Evolutionary conservation across 208 protist genomes (phyloP).

Genomic region (Wallacemonas sp.): DNA sequence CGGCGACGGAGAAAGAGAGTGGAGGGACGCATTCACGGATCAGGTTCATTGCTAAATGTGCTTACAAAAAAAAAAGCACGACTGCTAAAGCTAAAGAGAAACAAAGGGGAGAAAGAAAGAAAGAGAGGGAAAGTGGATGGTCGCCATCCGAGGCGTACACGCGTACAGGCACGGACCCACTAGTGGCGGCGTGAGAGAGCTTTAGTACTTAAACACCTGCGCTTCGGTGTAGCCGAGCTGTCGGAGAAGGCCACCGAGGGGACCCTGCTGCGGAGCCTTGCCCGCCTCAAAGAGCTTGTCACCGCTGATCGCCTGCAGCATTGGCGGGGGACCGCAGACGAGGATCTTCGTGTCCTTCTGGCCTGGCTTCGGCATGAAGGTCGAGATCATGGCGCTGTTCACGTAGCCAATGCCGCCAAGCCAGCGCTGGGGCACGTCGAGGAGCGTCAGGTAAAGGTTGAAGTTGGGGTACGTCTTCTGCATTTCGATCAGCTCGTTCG

Average conservation of each 20-base stretch:
- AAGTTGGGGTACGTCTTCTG: slow-evolving; percentile 84
- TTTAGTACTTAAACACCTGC: slow-evolving; percentile 89
- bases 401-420: slow-evolving; percentile 84
- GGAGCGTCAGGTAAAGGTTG: slow-evolving; percentile 88
- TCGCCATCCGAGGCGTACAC: too few relatives aligned
- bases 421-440: slow-evolving; percentile 74
- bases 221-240: slow-evolving; percentile 76
- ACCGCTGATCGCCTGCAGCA: slow-evolving; percentile 85
- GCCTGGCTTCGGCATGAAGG: slow-evolving; percentile 78
- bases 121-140: neutral
- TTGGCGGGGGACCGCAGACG: slow-evolving; percentile 85
- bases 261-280: slow-evolving; percentile 74
- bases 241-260: slow-evolving; percentile 63
- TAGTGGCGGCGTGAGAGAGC: neutral
- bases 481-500: slow-evolving; percentile 84
- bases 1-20: neutral
- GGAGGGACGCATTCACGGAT: neutral
- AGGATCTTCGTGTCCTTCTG: slow-evolving; percentile 77
- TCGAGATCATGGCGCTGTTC: slow-evolving; percentile 73
- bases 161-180: neutral
- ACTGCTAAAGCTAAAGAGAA: slow-evolving; percentile 9
- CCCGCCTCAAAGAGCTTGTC: slow-evolving; percentile 70
- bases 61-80: slow-evolving; percentile 13
- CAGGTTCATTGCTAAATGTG: slow-evolving; percentile 11
- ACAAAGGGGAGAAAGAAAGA: slow-evolving; percentile 6